Evolutionary conservation across 768 basidiomycete species (phyloP).

Genomic region (Suillus alpinus): DNA sequence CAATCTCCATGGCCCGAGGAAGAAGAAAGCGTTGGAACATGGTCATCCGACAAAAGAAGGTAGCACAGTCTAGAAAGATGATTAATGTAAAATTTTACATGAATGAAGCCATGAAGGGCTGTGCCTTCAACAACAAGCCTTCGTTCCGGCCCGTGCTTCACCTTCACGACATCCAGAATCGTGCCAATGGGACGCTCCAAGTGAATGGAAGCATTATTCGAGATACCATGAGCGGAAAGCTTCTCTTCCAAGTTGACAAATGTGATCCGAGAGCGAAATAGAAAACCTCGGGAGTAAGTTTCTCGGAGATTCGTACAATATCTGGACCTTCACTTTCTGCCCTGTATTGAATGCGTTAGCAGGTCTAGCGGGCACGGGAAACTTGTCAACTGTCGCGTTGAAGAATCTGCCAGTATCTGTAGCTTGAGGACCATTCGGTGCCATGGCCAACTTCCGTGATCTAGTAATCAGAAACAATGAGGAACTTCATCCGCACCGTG

Average conservation of each 20-base stretch:
- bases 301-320: slow-evolving; percentile 74
- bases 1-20: slow-evolving; percentile 78
- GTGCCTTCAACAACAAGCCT: slow-evolving; percentile 73
- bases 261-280: slow-evolving; percentile 72
- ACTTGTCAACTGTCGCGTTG: slow-evolving; percentile 81
- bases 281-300: slow-evolving; percentile 79
- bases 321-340: slow-evolving; percentile 77
- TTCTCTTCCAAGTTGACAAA: slow-evolving; percentile 54
- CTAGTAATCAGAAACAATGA: slow-evolving; percentile 32
- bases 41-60: slow-evolving; percentile 65
- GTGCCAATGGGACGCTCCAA: slow-evolving; percentile 73
- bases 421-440: slow-evolving; percentile 74
- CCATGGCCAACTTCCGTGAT: slow-evolving; percentile 73
- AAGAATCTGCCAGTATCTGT: slow-evolving; percentile 85
- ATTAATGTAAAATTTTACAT: slow-evolving; percentile 53
- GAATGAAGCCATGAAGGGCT: slow-evolving; percentile 78
- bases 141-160: slow-evolving; percentile 74
- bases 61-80: slow-evolving; percentile 1
- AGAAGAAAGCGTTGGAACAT: slow-evolving; percentile 70
- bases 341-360: slow-evolving; percentile 55
- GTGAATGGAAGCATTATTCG: slow-evolving; percentile 35
- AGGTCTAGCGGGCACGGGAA: slow-evolving; percentile 57
- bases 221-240: slow-evolving; percentile 14
- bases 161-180: slow-evolving; percentile 67
- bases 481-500: background rate